Evolutionary conservation across 352 stramenopile genomes (phyloP), one percentile per base, ranked within the genome.

Genomic region (Phytophthora pinifolia): DNA sequence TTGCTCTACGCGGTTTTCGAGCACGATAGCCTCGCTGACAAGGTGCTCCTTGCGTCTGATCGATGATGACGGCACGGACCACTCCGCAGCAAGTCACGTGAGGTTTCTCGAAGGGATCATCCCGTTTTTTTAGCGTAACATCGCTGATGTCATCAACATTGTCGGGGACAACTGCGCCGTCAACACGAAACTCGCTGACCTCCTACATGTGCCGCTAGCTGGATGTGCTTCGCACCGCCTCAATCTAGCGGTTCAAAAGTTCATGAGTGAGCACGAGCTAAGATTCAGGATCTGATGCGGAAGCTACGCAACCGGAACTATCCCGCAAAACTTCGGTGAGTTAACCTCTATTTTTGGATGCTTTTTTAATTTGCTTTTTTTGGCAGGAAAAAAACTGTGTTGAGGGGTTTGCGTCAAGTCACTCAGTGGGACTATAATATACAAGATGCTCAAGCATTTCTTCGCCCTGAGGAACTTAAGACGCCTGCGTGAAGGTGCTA

Each of bases 361-460:
- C 9, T 45, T 4, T 12, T 45, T 12, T 45, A 32, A 14, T n/a
- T n/a, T n/a, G n/a, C n/a, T n/a, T n/a, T n/a, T 18, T 30, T 45
- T 45, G 29, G n/a, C 9, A 14, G n/a, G n/a, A 29, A 32, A 45
- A 45, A 17, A 4, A 44, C 37, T 44, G 0, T 9, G 25, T 31
- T 30, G 18, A 30, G 17, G 6, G 37, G 25, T 6, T 18, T 44
- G 15, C 37, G 37, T 9, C 37, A 44, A 44, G 13, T 8, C 9
- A 54, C 34, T 9, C 46, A 22, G 20, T 54, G 34, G 46, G 45
- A 53, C 34, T 53, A n/a, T 34, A 14, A 45, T 34, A 0, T 34
- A 53, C 34, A 45, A 53, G 34, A 53, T 45, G 46, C 6, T 37
- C 13, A 53, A 53, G 22, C 35, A 25, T 25, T 54, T 45, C 20